Conservation (phyloP, 2,329 filamentous ascomycete species). For the Xylaria sp. region DNA sequence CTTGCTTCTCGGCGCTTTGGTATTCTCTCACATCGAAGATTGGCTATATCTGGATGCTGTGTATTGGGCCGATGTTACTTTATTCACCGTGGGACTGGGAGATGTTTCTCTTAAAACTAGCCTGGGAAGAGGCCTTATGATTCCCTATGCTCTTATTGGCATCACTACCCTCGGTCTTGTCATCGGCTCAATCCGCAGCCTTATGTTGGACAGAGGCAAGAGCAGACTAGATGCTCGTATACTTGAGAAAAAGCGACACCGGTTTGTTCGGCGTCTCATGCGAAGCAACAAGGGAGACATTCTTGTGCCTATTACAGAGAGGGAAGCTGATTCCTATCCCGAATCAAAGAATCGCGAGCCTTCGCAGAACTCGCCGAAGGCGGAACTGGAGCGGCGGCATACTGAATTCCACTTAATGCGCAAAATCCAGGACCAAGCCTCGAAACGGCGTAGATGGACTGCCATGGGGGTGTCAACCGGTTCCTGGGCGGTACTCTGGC, state of each 20-base stretch:
- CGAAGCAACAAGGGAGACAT: constrained; percentile 53
- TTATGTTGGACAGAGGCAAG: constrained; percentile 64
- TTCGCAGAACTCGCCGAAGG: constrained; percentile 33
- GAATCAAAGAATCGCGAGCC: constrained; percentile 24
- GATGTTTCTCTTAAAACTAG: constrained; percentile 56
- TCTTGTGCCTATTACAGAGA: constrained; percentile 53
- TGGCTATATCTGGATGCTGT: constrained; percentile 80
- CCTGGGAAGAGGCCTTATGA: constrained; percentile 71
- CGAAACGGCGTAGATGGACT: constrained; percentile 73
- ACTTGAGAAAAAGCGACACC: constrained; percentile 63
- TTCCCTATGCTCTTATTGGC: constrained; percentile 83
- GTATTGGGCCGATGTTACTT: constrained; percentile 78
- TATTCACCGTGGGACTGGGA: constrained; percentile 70
- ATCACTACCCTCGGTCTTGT: constrained; percentile 86
- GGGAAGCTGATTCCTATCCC: constrained; percentile 27
- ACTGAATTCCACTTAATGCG: constrained; percentile 83
- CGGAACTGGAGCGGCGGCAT: constrained; percentile 66
- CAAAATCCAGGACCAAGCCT: constrained; percentile 71
- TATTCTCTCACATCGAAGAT: constrained; percentile 74
- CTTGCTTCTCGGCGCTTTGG: constrained; percentile 74
- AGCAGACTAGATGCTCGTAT: constrained; percentile 61
- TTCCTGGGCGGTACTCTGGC: constrained; percentile 78
- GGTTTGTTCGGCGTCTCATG: constrained; percentile 52
- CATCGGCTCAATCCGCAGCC: constrained; percentile 75
- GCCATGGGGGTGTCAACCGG: constrained; percentile 70